These are phyloP conservation scores for Punctularia strigosozonata DNA, from an alignment of 768 basidiomycete species.

Conservation along the genomic window DNA sequence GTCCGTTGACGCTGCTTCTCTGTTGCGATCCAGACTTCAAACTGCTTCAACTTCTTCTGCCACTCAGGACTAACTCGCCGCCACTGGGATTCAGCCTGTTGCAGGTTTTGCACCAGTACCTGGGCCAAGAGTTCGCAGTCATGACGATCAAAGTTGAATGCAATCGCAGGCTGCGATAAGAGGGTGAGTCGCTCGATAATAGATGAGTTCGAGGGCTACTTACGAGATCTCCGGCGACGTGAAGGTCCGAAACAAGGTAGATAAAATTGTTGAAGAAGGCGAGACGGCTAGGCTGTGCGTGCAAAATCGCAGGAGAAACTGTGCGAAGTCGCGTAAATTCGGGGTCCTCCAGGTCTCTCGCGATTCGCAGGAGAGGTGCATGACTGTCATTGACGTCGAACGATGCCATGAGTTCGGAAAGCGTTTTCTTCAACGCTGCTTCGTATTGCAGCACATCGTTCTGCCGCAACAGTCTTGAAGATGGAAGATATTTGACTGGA, in stretches of 20 bases:
- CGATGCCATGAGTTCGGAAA: constrained; percentile 25
- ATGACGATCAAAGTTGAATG: constrained; percentile 55
- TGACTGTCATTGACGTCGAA: constrained; percentile 22
- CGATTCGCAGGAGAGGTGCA: constrained; percentile 26
- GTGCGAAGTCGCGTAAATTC: constrained; percentile 16
- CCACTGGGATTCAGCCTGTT: constrained; percentile 38
- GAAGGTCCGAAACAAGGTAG: constrained; percentile 43
- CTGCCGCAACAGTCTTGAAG: constrained; percentile 33
- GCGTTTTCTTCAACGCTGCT: constrained; percentile 30
- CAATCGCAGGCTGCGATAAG: constrained; percentile 42
- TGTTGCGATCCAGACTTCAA: constrained; percentile 34
- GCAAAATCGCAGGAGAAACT: constrained; percentile 14
- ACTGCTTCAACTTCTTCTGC: constrained; percentile 37
- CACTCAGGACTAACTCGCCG: constrained; percentile 31
- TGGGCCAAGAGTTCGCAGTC: constrained; percentile 44
- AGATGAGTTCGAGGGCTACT: constrained; percentile 12
- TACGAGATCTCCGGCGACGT: constrained; percentile 42
- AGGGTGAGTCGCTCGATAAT: neutral
- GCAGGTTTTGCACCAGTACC: constrained; percentile 23
- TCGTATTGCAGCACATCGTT: constrained; percentile 54
- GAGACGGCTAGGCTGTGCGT: constrained; percentile 18
- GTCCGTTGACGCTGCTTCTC: constrained; percentile 37
- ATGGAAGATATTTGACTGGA: constrained; percentile 34
- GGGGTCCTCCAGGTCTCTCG: constrained; percentile 28
- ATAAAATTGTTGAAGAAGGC: constrained; percentile 34